These are phyloP conservation scores for Crithidia bombi DNA, from an alignment of 208 protist genomes.

Conservation along the genomic window DNA sequence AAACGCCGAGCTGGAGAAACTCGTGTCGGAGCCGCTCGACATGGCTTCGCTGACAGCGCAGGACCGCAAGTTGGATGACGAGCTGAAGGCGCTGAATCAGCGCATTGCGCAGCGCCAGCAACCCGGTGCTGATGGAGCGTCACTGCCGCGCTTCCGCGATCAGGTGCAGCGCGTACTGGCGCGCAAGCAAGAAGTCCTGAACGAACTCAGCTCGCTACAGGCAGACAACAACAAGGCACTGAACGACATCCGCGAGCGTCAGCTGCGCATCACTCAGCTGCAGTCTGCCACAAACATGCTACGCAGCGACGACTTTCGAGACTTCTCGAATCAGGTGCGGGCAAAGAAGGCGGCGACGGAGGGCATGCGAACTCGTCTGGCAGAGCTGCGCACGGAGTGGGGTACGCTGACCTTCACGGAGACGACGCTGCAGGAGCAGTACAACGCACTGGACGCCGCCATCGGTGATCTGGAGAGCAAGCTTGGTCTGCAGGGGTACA, in stretches of 20 bases:
- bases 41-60: conserved; percentile 60
- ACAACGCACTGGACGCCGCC: conserved; percentile 65
- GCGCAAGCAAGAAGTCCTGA: conserved; percentile 75
- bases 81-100: conserved; percentile 55
- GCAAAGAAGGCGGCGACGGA: conserved; percentile 87
- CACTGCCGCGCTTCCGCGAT: conserved; percentile 80
- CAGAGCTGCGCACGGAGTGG: conserved; percentile 87
- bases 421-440: conserved; percentile 72
- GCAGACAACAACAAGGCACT: conserved; percentile 72
- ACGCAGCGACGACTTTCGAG: conserved; percentile 84
- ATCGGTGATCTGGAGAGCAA: conserved; percentile 87
- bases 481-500: conserved; percentile 89
- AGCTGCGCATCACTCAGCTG: conserved; percentile 79
- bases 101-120: conserved; percentile 67
- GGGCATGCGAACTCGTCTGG: conserved; percentile 75
- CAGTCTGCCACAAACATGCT: conserved; percentile 83
- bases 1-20: conserved; percentile 76
- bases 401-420: conserved; percentile 88
- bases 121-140: conserved; percentile 77
- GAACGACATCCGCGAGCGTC: conserved; percentile 75
- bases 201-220: conserved; percentile 73
- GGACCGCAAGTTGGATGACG: conserved; percentile 80
- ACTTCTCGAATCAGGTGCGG: conserved; percentile 83
- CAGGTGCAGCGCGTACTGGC: conserved; percentile 77
- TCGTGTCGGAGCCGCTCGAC: conserved; percentile 88